phyloP scores from a whole-genome alignment of 371 early-diverging fungal genomes.

The Rhizopus microsporus region DNA sequence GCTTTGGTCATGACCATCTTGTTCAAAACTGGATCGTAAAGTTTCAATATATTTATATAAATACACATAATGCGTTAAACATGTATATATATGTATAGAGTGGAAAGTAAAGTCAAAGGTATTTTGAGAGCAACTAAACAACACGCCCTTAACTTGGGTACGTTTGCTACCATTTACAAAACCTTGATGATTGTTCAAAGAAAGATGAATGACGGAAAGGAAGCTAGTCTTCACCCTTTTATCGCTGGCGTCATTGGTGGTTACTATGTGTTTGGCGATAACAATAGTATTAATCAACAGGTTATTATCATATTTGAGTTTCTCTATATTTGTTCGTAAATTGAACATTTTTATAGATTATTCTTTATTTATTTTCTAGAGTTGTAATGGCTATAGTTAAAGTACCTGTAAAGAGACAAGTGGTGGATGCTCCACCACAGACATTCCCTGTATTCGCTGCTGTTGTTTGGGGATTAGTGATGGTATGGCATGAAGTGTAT shows the following conservation, averaged over 20 bases:
- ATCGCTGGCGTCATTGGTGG: conserved; percentile 95
- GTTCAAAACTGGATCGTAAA: conserved; percentile 88
- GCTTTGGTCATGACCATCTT: conserved; percentile 97
- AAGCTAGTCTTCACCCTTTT: conserved; percentile 81
- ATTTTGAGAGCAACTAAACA: conserved; percentile 89
- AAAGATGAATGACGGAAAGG: conserved; percentile 70
- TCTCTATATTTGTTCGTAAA: neutral
- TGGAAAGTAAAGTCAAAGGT: conserved; percentile 69
- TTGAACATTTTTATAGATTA: conserved; percentile 65
- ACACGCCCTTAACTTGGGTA: conserved; percentile 89
- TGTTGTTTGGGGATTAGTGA: conserved; percentile 94
- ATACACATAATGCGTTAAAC: neutral
- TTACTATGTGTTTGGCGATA: conserved; percentile 92
- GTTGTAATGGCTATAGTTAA: conserved; percentile 87
- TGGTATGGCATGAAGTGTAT: conserved; percentile 48
- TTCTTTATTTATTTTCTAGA: conserved; percentile 92
- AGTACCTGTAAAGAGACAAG: conserved; percentile 69
- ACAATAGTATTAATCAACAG: conserved; percentile 94
- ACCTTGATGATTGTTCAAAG: conserved; percentile 77
- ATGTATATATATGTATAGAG: conserved; percentile 26
- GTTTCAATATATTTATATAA: conserved; percentile 5
- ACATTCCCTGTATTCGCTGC: conserved; percentile 93
- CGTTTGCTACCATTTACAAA: conserved; percentile 94
- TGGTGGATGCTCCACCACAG: conserved; percentile 73
- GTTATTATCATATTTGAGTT: conserved; percentile 39